A percentile compares a stretch with the other conserved stretches of the same genome.
These are phyloP conservation scores for Salix caprea DNA, from an alignment of 345 rosid species.

Conservation along the genomic window DNA sequence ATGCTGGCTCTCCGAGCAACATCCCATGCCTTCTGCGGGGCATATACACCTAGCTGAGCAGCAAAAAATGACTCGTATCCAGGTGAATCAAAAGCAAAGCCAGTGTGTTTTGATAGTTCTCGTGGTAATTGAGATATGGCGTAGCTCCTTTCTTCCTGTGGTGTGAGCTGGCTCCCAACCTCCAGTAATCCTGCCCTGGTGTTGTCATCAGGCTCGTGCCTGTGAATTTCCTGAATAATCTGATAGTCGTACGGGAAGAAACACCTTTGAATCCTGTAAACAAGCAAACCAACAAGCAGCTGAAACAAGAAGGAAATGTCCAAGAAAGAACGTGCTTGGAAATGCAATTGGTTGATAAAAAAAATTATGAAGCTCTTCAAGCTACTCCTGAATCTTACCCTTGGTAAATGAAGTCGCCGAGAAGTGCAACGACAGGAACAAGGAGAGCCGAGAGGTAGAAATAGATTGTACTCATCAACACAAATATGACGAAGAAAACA, in stretches of 20 bases:
- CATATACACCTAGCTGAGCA: constrained; percentile 68
- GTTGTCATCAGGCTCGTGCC: constrained; percentile 54
- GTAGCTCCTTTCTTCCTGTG: constrained; percentile 75
- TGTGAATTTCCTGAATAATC: constrained; percentile 83
- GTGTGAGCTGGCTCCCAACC: constrained; percentile 54
- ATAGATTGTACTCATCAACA: constrained; percentile 81
- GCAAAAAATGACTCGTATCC: constrained; percentile 98
- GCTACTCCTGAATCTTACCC: constrained; percentile 47
- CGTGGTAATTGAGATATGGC: constrained; percentile 83
- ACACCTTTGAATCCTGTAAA: constrained; percentile 80
- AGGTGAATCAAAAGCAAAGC: constrained; percentile 96
- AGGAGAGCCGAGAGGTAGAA: constrained; percentile 75
- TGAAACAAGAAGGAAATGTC: background rate
- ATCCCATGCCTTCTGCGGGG: constrained; percentile 99
- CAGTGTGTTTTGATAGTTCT: constrained; percentile 83
- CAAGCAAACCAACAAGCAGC: background rate
- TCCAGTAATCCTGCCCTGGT: constrained; percentile 44
- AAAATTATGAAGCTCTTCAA: background rate
- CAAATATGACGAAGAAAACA: constrained; percentile 71
- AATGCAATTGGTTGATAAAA: background rate
- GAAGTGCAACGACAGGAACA: constrained; percentile 82
- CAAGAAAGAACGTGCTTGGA: background rate
- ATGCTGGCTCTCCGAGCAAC: constrained; percentile 91
- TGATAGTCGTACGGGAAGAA: constrained; percentile 95
- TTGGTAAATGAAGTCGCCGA: constrained; percentile 86